These are phyloP conservation scores for Coemansia sp. DNA, from an alignment of 192 early-diverging fungal genomes.

Conservation along the genomic window DNA sequence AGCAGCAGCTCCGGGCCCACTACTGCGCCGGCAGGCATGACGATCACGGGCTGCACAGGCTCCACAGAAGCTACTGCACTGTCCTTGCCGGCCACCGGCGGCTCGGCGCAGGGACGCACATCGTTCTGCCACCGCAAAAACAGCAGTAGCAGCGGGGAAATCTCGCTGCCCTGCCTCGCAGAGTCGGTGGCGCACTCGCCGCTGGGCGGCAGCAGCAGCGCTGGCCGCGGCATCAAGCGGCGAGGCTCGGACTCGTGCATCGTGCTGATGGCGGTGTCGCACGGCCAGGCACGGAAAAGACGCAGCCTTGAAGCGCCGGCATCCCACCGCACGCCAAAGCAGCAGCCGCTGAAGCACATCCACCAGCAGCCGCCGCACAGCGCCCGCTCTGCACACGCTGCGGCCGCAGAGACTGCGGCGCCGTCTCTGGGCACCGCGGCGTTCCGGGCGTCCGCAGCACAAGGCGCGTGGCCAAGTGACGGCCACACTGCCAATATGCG, in stretches of 20 bases:
- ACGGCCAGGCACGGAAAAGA: conserved; percentile 8
- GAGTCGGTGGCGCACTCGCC: conserved; percentile 4
- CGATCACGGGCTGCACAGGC: background rate
- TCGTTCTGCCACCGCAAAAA: background rate
- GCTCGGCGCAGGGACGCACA: background rate
- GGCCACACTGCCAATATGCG: conserved; percentile 13
- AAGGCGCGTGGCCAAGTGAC: conserved; percentile 2
- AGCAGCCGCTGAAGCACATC: too few relatives aligned
- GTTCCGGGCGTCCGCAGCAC: conserved; percentile 2
- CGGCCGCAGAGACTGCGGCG: conserved; percentile 1
- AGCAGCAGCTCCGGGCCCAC: conserved; percentile 8
- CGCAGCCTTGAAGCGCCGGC: conserved; percentile 12
- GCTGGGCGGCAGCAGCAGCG: background rate
- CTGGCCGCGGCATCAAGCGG: conserved; percentile 31
- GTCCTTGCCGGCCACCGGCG: background rate
- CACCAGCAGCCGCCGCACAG: background rate
- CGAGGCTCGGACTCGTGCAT: conserved; percentile 47
- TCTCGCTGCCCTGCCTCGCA: background rate
- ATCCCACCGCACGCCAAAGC: background rate
- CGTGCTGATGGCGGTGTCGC: conserved; percentile 27
- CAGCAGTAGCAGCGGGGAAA: background rate
- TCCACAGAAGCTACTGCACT: background rate
- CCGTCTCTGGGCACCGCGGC: background rate
- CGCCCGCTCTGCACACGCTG: too few relatives aligned
- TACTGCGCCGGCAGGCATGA: background rate